Evolutionary conservation across 176 grass and related monocot species (phyloP).

Genomic region (Tuctoria greenei): DNA sequence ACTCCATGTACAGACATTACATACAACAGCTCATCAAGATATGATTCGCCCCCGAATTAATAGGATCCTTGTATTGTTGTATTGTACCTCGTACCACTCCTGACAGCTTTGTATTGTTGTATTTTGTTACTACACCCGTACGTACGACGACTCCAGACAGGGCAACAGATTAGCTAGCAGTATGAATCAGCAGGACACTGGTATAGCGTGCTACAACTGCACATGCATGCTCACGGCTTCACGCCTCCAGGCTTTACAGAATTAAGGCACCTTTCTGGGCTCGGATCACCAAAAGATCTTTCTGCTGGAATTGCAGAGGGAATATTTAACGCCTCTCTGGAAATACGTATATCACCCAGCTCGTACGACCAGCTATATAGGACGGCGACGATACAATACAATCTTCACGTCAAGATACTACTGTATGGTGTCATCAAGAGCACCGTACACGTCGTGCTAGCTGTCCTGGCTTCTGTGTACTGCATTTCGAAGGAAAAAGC

Average conservation of each 20-base stretch:
- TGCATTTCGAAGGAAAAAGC: background rate
- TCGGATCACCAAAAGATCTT: background rate
- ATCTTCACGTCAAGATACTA: background rate
- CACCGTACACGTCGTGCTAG: background rate
- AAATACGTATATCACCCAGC: background rate
- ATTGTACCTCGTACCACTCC: background rate
- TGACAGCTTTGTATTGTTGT: background rate
- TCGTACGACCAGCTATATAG: background rate
- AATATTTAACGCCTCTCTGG: background rate
- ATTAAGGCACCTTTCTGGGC: background rate
- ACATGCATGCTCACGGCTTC: background rate
- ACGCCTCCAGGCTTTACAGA: conserved; percentile 4
- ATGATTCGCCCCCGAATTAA: background rate
- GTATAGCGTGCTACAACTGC: background rate
- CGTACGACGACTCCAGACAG: background rate
- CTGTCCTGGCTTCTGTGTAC: background rate
- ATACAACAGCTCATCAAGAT: background rate
- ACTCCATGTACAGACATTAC: background rate
- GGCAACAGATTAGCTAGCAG: background rate
- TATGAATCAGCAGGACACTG: background rate
- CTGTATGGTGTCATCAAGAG: background rate
- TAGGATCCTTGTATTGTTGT: background rate
- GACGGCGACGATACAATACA: background rate
- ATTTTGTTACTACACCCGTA: background rate
- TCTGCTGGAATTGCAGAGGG: background rate